Conservation (phyloP, 2,329 filamentous ascomycete species). For the Exutisphaerella laricina region DNA sequence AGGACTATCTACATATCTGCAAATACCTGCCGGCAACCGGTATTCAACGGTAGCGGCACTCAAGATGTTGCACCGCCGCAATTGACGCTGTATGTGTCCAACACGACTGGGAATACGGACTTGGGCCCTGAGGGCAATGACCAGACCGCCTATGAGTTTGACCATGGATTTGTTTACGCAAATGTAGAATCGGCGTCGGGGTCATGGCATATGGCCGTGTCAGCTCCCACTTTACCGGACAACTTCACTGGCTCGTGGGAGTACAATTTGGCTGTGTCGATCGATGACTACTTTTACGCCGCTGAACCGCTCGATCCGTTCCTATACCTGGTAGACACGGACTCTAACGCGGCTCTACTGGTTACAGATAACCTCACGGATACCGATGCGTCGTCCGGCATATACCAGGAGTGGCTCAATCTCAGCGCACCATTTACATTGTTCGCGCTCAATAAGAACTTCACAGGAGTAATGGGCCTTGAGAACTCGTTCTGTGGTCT, state of each 20-base stretch:
- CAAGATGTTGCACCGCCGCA: conserved; percentile 53
- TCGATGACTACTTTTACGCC: conserved; percentile 69
- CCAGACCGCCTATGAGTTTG: conserved; percentile 49
- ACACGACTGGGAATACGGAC: conserved; percentile 50
- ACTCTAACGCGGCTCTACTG: conserved; percentile 70
- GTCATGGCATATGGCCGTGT: conserved; percentile 71
- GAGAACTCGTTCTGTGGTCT: conserved; percentile 79
- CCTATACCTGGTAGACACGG: conserved; percentile 78
- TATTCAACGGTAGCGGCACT: conserved; percentile 46
- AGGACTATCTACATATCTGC: conserved; percentile 70
- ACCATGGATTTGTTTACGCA: conserved; percentile 64
- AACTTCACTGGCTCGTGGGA: conserved; percentile 64
- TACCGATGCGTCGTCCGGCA: conserved; percentile 40
- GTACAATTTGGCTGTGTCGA: conserved; percentile 75
- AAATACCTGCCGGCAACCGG: conserved; percentile 78
- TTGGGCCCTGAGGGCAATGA: conserved; percentile 57
- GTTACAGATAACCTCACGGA: conserved; percentile 68
- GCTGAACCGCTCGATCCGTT: conserved; percentile 53
- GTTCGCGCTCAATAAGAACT: conserved; percentile 63
- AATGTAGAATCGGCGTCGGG: conserved; percentile 53
- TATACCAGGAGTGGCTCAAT: conserved; percentile 52
- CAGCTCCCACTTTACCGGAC: conserved; percentile 59
- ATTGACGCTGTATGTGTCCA: conserved; percentile 72
- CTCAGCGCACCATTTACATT: conserved; percentile 63
- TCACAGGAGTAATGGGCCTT: conserved; percentile 60